These are phyloP conservation scores for Xylaria arbuscula DNA, from an alignment of 2,329 filamentous ascomycete species.

Conservation along the genomic window DNA sequence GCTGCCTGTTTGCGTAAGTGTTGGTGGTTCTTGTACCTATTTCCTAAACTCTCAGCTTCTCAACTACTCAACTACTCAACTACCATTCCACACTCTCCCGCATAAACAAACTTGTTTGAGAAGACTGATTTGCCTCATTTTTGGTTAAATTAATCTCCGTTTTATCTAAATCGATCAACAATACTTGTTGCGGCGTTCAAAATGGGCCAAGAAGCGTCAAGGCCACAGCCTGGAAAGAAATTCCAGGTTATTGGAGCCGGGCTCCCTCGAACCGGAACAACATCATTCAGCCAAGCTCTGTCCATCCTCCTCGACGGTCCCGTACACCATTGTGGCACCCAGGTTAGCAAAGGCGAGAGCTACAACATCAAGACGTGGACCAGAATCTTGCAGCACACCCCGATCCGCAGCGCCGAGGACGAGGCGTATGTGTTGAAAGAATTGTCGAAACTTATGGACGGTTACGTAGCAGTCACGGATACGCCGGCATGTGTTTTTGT, in stretches of 20 bases:
- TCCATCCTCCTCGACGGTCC: conserved; percentile 44
- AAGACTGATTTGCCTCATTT: neutral
- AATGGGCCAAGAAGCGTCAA: conserved; percentile 46
- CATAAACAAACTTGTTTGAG: neutral
- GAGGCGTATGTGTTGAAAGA: conserved; percentile 33
- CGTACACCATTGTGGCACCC: conserved; percentile 44
- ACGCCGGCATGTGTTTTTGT: conserved; percentile 44
- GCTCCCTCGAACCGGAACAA: conserved; percentile 42
- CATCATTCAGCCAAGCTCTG: conserved; percentile 45
- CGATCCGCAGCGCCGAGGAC: conserved; percentile 37
- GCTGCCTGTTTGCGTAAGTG: conserved; percentile 6
- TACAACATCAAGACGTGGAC: conserved; percentile 42
- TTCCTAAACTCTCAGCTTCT: conserved; percentile 9
- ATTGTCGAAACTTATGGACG: conserved; percentile 39
- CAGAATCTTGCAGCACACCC: conserved; percentile 38
- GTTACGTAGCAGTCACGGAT: conserved; percentile 48
- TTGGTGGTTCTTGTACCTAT: neutral
- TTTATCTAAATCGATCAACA: neutral
- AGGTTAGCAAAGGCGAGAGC: conserved; percentile 38
- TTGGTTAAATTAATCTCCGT: neutral
- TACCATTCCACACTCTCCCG: neutral
- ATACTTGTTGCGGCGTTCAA: neutral
- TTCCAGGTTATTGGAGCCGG: conserved; percentile 45
- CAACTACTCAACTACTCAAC: conserved; percentile 4
- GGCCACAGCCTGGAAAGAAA: conserved; percentile 40